These are phyloP conservation scores for Ceratopteris richardii DNA, from an alignment of 75 land plant genomes.

Conservation along the genomic window DNA sequence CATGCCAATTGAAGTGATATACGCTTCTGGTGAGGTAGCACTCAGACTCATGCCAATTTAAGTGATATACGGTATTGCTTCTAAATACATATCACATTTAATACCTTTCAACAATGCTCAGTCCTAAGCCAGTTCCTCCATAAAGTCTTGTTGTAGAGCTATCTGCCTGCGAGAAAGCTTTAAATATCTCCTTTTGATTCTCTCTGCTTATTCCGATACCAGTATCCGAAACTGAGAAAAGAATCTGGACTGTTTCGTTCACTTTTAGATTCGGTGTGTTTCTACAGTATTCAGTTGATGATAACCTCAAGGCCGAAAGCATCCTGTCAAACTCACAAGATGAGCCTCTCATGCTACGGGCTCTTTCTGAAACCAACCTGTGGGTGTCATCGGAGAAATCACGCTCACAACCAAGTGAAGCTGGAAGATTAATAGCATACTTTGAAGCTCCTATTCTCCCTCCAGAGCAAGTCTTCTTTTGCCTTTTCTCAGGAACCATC, in stretches of 20 bases:
- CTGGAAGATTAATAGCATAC: neutral
- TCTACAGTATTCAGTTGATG: conserved; percentile 2
- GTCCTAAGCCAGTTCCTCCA: conserved; percentile 41
- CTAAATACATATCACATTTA: no score
- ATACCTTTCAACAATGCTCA: conserved; percentile 43
- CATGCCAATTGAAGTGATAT: no score
- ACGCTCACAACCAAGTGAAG: conserved; percentile 4
- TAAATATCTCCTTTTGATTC: conserved; percentile 38
- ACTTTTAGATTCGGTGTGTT: neutral
- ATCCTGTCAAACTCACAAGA: conserved; percentile 7
- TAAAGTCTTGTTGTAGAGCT: conserved; percentile 37
- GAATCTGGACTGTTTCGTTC: conserved; percentile 11
- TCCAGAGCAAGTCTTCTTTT: no score
- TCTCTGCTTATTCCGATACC: conserved; percentile 40
- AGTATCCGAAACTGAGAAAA: conserved; percentile 30
- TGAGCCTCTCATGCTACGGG: neutral
- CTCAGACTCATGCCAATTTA: no score
- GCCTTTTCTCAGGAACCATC: no score
- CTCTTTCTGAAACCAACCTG: neutral
- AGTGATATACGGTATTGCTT: no score
- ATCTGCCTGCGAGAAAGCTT: conserved; percentile 43
- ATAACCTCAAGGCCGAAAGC: neutral
- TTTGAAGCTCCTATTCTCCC: no score
- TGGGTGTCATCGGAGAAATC: conserved; percentile 9
- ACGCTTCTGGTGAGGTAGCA: no score